Percentiles rank a stretch among this genome's conserved stretches.
Evolutionary conservation across 306 rosid genomes (phyloP).

Genomic region (Vigna angularis): DNA sequence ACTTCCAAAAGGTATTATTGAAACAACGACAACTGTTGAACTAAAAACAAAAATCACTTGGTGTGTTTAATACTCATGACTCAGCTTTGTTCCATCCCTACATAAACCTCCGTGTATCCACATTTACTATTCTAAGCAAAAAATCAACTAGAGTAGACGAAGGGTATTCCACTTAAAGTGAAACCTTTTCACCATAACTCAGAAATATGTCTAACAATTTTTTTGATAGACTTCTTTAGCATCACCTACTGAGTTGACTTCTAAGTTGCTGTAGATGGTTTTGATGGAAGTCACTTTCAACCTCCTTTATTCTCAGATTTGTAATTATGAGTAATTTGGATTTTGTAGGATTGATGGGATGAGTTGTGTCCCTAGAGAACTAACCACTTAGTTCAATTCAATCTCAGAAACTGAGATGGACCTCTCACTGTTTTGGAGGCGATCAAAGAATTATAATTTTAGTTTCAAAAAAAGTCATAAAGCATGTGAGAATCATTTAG

Average conservation of each 20-base stretch:
- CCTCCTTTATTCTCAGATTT: slow-evolving; percentile 36
- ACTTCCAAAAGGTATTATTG: slow-evolving; percentile 25
- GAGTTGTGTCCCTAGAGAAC: slow-evolving; percentile 26
- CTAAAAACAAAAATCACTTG: slow-evolving; percentile 19
- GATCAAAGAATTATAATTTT: slow-evolving; percentile 17
- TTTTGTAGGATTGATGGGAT: slow-evolving; percentile 10
- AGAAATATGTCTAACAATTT: background rate
- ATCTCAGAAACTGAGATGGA: slow-evolving; percentile 48
- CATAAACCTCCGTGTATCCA: background rate
- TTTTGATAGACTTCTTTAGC: slow-evolving; percentile 3
- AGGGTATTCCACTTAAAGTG: slow-evolving; percentile 16
- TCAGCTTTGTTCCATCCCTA: slow-evolving; percentile 8
- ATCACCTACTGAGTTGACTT: slow-evolving; percentile 38
- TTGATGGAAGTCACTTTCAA: slow-evolving; percentile 47
- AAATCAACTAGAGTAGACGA: background rate
- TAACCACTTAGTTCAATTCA: slow-evolving; percentile 39
- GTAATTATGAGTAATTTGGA: slow-evolving; percentile 35
- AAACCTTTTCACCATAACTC: slow-evolving; percentile 1
- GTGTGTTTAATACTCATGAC: background rate
- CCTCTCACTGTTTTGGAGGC: slow-evolving; percentile 39
- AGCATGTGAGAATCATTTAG: slow-evolving; percentile 36
- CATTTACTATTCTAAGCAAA: slow-evolving; percentile 3
- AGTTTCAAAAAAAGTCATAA: slow-evolving; percentile 41
- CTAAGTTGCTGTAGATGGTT: slow-evolving; percentile 10
- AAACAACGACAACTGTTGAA: slow-evolving; percentile 23